These are phyloP conservation scores for Suillus variegatus DNA, from an alignment of 768 basidiomycete genomes.

Conservation along the genomic window DNA sequence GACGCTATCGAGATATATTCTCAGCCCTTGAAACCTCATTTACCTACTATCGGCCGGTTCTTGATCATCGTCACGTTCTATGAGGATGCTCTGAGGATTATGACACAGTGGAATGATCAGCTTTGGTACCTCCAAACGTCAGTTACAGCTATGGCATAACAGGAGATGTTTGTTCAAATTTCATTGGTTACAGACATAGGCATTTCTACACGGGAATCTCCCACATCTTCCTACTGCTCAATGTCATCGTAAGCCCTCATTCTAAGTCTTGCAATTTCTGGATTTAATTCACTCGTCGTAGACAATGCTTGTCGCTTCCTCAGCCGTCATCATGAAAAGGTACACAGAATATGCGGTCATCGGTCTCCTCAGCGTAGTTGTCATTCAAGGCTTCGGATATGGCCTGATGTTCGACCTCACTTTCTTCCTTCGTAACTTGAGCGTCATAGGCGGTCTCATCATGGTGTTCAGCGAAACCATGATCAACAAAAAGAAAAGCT, in stretches of 20 bases:
- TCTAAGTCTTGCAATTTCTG: background rate
- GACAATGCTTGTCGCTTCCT: slow-evolving; percentile 88
- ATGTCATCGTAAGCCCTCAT: slow-evolving; percentile 77
- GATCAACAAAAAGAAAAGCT: slow-evolving; percentile 81
- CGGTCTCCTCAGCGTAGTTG: slow-evolving; percentile 87
- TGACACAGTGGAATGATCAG: slow-evolving; percentile 96
- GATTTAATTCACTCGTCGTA: slow-evolving; percentile 31
- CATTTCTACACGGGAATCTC: slow-evolving; percentile 95
- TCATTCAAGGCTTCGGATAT: slow-evolving; percentile 97
- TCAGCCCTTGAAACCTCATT: slow-evolving; percentile 89
- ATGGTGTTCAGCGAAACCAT: slow-evolving; percentile 99
- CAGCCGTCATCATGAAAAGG: slow-evolving; percentile 82
- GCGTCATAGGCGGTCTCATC: slow-evolving; percentile 95
- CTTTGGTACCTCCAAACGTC: slow-evolving; percentile 97
- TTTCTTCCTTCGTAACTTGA: slow-evolving; percentile 99
- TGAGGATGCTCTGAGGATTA: slow-evolving; percentile 92
- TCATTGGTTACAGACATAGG: slow-evolving; percentile 65
- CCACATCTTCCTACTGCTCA: slow-evolving; percentile 88
- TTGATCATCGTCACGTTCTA: slow-evolving; percentile 97
- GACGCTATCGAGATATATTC: slow-evolving; percentile 92
- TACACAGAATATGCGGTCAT: slow-evolving; percentile 88
- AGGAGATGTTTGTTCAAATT: slow-evolving; percentile 11
- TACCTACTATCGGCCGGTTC: slow-evolving; percentile 94
- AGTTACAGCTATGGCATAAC: slow-evolving; percentile 31
- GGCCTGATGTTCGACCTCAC: slow-evolving; percentile 99